Evolutionary conservation across 2,329 filamentous ascomycete genomes (phyloP).

Genomic region (Fusarium tjaetaba): DNA sequence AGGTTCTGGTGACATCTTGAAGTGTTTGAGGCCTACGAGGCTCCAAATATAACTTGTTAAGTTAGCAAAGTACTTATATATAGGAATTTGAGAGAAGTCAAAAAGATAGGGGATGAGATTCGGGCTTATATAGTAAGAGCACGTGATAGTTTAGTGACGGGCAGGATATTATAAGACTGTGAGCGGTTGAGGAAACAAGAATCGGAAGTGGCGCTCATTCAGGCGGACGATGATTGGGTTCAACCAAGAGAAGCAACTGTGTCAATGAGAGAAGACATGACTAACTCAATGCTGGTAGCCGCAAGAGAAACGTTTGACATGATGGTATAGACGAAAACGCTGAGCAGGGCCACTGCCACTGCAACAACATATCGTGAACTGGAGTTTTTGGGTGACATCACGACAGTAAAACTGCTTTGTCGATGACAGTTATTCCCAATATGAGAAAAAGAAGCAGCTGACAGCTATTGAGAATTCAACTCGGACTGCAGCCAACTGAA

Average conservation of each 20-base stretch:
- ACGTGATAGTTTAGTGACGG: not conserved
- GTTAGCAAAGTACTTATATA: conserved; percentile 13
- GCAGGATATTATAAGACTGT: not conserved
- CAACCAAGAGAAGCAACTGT: not conserved
- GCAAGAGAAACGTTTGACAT: not conserved
- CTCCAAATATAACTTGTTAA: conserved; percentile 35
- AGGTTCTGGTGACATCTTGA: conserved; percentile 63
- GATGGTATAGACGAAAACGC: conserved; percentile 20
- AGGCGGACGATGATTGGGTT: not conserved
- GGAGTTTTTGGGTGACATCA: conserved; percentile 17
- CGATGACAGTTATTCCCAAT: not conserved
- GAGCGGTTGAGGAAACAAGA: not conserved
- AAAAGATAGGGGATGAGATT: not conserved
- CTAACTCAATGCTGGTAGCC: conserved; percentile 21
- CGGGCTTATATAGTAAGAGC: not conserved
- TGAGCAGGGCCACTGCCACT: conserved; percentile 39
- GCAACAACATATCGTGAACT: conserved; percentile 24
- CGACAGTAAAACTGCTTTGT: conserved; percentile 7
- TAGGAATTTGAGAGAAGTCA: not conserved
- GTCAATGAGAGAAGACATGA: not conserved
- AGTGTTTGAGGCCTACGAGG: conserved; percentile 25
- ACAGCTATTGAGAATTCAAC: not conserved
- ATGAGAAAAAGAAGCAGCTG: not conserved
- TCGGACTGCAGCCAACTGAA: not conserved
- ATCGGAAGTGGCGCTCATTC: not conserved